Conservation (phyloP, 1,139 yeast species). For the Saccharomyces uvarum region DNA sequence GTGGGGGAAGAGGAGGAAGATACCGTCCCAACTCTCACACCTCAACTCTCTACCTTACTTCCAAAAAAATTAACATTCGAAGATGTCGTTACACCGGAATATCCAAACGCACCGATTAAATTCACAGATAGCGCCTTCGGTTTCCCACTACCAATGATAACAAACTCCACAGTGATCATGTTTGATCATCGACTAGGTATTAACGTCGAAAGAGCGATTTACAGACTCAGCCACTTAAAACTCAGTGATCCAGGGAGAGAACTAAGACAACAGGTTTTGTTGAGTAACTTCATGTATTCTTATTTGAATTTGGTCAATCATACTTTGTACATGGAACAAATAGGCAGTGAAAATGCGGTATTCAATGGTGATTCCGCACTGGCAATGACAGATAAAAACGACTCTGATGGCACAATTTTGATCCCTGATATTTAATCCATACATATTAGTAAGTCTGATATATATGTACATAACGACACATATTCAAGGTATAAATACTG, state of each 20-base stretch:
- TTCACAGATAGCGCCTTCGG: conserved; percentile 82
- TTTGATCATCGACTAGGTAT: conserved; percentile 81
- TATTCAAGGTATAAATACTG: background rate
- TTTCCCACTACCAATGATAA: conserved; percentile 74
- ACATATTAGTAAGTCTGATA: background rate
- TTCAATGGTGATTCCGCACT: background rate
- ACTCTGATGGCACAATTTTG: conserved; percentile 3
- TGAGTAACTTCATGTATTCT: conserved; percentile 96
- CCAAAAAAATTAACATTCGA: conserved; percentile 32
- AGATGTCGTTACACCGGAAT: conserved; percentile 30
- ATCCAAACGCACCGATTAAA: conserved; percentile 63
- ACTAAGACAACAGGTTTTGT: conserved; percentile 78
- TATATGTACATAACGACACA: background rate
- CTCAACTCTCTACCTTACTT: conserved; percentile 12
- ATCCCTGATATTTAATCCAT: conserved; percentile 2
- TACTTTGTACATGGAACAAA: conserved; percentile 63
- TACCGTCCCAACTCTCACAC: background rate
- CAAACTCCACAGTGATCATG: conserved; percentile 69
- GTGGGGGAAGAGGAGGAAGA: background rate
- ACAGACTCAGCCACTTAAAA: conserved; percentile 83
- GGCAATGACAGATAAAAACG: background rate
- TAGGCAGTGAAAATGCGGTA: background rate
- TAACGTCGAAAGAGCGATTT: conserved; percentile 92
- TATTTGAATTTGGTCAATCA: conserved; percentile 91
- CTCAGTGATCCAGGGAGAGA: conserved; percentile 91